Evolutionary conservation across 2,329 filamentous ascomycete genomes (phyloP).

Genomic region (Trichoderma endophyticum): DNA sequence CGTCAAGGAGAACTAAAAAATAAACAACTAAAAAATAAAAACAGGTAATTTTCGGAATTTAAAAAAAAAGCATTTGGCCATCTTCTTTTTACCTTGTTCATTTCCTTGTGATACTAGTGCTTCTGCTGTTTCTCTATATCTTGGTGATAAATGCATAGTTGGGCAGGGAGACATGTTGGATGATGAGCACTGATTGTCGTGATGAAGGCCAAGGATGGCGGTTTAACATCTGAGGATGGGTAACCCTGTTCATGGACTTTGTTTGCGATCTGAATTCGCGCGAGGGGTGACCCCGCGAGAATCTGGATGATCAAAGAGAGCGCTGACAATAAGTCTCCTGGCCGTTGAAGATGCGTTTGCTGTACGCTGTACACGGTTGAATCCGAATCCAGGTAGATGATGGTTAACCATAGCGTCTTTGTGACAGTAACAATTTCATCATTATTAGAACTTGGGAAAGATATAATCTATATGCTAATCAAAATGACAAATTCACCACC

Average conservation of each 20-base stretch:
- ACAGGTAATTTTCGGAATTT: background rate
- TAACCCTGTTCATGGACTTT: slow-evolving; percentile 36
- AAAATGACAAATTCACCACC: background rate
- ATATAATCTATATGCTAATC: background rate
- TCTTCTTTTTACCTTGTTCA: background rate
- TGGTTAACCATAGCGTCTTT: background rate
- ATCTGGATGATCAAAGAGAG: slow-evolving; percentile 57
- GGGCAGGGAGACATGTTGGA: slow-evolving; percentile 38
- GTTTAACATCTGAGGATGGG: slow-evolving; percentile 30
- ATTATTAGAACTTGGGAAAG: background rate
- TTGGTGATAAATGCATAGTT: background rate
- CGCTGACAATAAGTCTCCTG: slow-evolving; percentile 31
- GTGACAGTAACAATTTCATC: background rate
- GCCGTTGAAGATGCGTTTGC: background rate
- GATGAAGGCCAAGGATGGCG: slow-evolving; percentile 21
- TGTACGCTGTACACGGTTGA: background rate
- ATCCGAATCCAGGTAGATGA: background rate
- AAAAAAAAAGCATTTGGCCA: background rate
- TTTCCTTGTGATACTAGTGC: background rate
- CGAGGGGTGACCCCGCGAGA: slow-evolving; percentile 22
- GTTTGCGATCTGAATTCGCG: slow-evolving; percentile 39
- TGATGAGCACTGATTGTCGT: slow-evolving; percentile 46
- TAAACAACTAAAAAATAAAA: slow-evolving; percentile 15
- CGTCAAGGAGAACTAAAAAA: slow-evolving; percentile 59
- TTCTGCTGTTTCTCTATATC: background rate